phyloP scores from a whole-genome alignment of 306 rosid genomes.

The Glycine soja region DNA sequence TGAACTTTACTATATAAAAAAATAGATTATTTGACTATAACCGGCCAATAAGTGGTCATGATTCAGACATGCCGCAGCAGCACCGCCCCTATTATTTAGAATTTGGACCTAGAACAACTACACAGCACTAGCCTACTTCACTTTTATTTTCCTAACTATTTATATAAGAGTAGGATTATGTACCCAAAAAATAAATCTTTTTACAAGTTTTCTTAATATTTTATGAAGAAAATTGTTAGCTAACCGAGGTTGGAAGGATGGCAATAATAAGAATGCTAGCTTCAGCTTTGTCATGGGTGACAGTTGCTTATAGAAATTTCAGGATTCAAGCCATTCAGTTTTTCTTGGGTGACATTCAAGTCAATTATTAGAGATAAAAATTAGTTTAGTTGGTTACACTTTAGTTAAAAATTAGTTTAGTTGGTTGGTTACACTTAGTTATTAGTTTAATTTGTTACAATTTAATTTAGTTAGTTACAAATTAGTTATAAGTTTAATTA shows the following conservation, averaged over 20 bases:
- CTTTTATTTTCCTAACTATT: neutral
- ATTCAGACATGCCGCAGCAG: constrained; percentile 8
- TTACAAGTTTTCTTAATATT: neutral
- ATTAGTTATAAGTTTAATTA: too few species aligned
- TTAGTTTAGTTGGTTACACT: too few species aligned
- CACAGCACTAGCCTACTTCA: neutral
- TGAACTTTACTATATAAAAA: neutral
- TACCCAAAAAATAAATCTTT: neutral
- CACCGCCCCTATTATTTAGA: constrained; percentile 11
- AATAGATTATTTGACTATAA: constrained; percentile 27
- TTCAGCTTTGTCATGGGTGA: too few species aligned
- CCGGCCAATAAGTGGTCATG: constrained; percentile 8
- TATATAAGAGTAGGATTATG: neutral
- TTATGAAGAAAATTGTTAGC: neutral
- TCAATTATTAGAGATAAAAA: too few species aligned
- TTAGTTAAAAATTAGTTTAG: too few species aligned
- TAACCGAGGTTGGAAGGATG: neutral
- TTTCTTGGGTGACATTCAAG: too few species aligned
- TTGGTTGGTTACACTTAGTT: too few species aligned
- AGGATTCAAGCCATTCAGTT: too few species aligned
- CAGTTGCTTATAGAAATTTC: too few species aligned
- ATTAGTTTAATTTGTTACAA: too few species aligned
- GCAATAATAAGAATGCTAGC: too few species aligned
- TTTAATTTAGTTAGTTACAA: too few species aligned
- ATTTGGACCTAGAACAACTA: neutral